Base-by-base conservation (phyloP, 306 rosid genomes). In the Citrullus mucosospermus region DNA sequence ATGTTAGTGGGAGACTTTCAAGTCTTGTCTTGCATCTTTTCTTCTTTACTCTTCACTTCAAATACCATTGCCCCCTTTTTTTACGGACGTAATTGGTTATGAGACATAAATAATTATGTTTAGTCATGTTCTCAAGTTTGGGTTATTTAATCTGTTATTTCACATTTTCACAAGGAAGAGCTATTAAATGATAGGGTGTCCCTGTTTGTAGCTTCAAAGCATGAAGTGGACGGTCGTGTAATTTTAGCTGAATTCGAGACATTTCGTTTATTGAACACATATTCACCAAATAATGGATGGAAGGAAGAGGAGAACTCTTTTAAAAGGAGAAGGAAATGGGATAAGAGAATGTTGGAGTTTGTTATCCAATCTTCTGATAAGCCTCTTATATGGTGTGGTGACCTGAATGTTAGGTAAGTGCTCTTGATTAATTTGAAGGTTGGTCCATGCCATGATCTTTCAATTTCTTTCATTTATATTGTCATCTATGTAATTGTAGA, bases 381-480 rank as follows among this genome's bases (percentile, higher is more conserved):
- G 87, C 96, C 98, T 88, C 90, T 91, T 66, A 85, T 95, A 85
- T 95, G 97, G 98, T 95, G 97, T 69, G 98, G 98, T 76, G 98
- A 95, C 90, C 96, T 95, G 66, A 95, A 95, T 85, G 98, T 95
- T 80, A 95, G 98, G 98, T 88, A 76, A 75, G 78, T 78, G 44
- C 66, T 80, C 87, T 78, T 36, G 54, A 25, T 63, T 56, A 36
- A 34, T 63, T 14, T 44, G 11, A 54, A 20, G 18, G 68, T 69
- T 57, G 22, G 48, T 80, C 74, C 74, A 36, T 83, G 78, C 22
- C 61, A 6, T 78, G 77, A 73, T 65, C 78, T 81, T 75, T 80
- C 76, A 50, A 68, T 80, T 41, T 63, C 25, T 80, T 77, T 80
- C 75, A 14, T 72, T 65, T 58, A 13, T 48, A 25, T 55, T 70